Conservation (phyloP, 306 rosid genomes). For the Lathyrus sativus region DNA sequence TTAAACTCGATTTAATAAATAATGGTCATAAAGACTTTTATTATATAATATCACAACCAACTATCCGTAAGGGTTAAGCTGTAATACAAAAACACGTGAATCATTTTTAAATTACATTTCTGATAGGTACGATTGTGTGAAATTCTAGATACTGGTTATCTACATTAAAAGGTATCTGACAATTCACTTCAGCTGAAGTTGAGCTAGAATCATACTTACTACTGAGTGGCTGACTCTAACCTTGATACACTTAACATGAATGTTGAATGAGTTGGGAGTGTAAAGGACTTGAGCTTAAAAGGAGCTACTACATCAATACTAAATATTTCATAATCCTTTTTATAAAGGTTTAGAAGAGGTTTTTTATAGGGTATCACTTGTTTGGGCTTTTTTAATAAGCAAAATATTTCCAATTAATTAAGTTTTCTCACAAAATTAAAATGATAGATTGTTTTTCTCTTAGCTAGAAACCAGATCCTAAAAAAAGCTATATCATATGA, state of each 20-base stretch:
- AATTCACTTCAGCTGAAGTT: constrained; percentile 21
- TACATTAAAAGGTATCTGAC: neutral
- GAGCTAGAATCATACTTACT: constrained; percentile 17
- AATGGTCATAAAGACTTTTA: neutral
- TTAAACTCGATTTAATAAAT: neutral
- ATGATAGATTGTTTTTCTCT: neutral
- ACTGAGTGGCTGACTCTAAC: constrained; percentile 2
- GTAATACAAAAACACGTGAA: neutral
- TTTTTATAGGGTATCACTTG: neutral
- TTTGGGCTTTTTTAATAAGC: neutral
- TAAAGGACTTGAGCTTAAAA: constrained; percentile 3
- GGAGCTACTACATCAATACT: constrained; percentile 6
- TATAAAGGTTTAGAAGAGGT: neutral
- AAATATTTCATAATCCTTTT: neutral
- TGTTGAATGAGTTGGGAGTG: neutral
- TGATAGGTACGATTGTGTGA: neutral
- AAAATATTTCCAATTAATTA: neutral
- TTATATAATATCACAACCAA: neutral
- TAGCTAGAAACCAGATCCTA: neutral
- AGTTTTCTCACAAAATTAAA: neutral
- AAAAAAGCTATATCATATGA: constrained; percentile 1
- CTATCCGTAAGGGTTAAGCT: neutral
- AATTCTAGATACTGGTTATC: neutral
- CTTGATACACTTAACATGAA: neutral
- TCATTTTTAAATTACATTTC: neutral